Evolutionary conservation across 78 protist species (phyloP).

Genomic region (Planoprotostelium fungivorum): DNA sequence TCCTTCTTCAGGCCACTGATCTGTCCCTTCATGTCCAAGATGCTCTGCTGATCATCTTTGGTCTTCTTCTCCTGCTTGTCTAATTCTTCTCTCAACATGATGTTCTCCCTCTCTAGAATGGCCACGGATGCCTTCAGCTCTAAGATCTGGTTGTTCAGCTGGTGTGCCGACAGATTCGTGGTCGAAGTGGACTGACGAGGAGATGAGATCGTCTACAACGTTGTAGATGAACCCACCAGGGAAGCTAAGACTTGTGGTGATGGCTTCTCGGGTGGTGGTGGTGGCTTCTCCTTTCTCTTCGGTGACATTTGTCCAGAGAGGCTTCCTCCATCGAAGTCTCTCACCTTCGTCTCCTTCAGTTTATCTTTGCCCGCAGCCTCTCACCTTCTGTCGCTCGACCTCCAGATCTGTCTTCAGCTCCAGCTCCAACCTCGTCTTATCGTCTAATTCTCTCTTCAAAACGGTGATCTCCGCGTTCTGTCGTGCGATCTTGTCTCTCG

Average conservation of each 20-base stretch:
- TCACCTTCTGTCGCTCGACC: not conserved
- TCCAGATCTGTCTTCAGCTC: not conserved
- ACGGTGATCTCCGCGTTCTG: not conserved
- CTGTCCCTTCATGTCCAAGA: not conserved
- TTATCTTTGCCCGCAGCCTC: too few relatives aligned
- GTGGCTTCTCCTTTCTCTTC: too few relatives aligned
- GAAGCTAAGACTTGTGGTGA: too few relatives aligned
- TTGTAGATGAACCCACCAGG: not conserved
- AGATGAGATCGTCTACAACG: not conserved
- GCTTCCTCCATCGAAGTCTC: too few relatives aligned
- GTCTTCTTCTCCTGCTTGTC: not conserved
- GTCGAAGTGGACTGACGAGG: not conserved
- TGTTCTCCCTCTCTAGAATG: not conserved
- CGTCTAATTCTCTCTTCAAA: not conserved
- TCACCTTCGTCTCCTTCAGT: too few relatives aligned
- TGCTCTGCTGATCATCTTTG: not conserved
- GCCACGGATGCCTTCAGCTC: not conserved
- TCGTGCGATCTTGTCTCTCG: not conserved
- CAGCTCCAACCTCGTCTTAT: not conserved
- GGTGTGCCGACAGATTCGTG: not conserved
- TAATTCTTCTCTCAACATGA: not conserved
- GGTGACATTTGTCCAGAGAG: too few relatives aligned
- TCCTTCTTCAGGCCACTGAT: not conserved
- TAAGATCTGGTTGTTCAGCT: not conserved
- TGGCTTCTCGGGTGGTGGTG: too few relatives aligned